Conservation (phyloP, 257 asterid genomes). For the Solanum virginianum region DNA sequence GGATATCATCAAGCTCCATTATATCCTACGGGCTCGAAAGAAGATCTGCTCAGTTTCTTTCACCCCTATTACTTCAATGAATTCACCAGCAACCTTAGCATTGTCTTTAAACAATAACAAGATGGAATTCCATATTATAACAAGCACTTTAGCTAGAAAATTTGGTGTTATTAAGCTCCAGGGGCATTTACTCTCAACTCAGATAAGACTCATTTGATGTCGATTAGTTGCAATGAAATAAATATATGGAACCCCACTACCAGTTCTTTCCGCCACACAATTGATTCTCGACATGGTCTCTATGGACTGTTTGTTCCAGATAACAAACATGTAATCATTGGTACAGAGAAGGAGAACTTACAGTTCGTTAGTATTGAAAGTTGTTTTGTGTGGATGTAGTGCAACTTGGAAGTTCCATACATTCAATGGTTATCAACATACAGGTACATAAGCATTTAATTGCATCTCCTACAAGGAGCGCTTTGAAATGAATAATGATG, state of each 20-base stretch:
- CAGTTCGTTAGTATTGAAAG: constrained; percentile 67
- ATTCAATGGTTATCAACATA: constrained; percentile 33
- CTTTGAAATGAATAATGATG: constrained; percentile 74
- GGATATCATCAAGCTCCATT: constrained; percentile 73
- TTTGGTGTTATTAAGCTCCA: constrained; percentile 58
- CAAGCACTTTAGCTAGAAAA: constrained; percentile 28
- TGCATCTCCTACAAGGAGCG: constrained; percentile 41
- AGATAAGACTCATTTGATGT: constrained; percentile 78
- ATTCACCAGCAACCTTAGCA: constrained; percentile 56
- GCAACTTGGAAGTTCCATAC: constrained; percentile 72
- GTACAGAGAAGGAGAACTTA: constrained; percentile 65
- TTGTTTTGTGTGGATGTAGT: constrained; percentile 67
- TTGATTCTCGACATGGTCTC: constrained; percentile 82
- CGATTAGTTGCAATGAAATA: constrained; percentile 61
- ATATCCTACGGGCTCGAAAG: constrained; percentile 48
- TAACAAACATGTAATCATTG: constrained; percentile 70
- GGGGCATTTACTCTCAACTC: constrained; percentile 90
- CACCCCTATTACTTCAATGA: constrained; percentile 45
- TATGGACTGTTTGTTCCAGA: constrained; percentile 88
- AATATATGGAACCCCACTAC: constrained; percentile 95
- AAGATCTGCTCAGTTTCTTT: constrained; percentile 76
- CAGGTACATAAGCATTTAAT: constrained; percentile 48
- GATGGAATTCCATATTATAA: constrained; percentile 55
- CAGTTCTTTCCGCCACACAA: constrained; percentile 77
- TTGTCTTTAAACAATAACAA: constrained; percentile 64